Evolutionary conservation across 208 protist species (phyloP), one percentile per base, ranked within the genome.

Genomic region (Trypanosomatidae sp.): DNA sequence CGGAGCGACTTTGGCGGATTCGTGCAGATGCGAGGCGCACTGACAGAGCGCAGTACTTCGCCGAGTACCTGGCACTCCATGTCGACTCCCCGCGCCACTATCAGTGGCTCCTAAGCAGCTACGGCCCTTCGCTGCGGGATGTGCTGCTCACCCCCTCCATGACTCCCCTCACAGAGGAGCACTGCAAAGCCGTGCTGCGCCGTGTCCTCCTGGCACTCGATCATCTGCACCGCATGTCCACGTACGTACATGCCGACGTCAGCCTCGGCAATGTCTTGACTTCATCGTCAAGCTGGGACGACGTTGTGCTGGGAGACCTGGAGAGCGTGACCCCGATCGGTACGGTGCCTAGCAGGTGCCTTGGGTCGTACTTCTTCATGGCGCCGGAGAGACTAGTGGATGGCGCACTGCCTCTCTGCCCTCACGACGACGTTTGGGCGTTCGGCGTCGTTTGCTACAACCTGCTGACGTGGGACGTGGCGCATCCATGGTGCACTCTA

Each of bases 231-330:
- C 64, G 71, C 3, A 71, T 66, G 43, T 71, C 72, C 25, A 49
- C 50, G 7, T 66, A 83, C 62, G 77, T 87, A 15, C 90, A 94
- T 71, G 87, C 79, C 17, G 90, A 94, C 69, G 68, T 94, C 33
- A 90, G 77, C 55, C 78, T 82, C 17, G 47, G 80, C 22, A 94
- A 94, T 66, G 66, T 94, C 60, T 74, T 94, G 17, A 59, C 43
- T 2, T 36, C 49, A 28, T 39, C 55, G 39, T 46, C 33, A 9
- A 53, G 25, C 25, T 33, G 17, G 6, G 43, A n/a, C 10, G 43
- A 52, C 7, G 72, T 73, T 19, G 25, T 66, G 64, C 62, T 85
- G 9, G 60, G 74, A 30, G 83, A 84, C 59, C 59, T 83, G 66
- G 80, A 80, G 55, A 44, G 55, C n/a, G 36, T 75, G 25, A 47